Percentiles rank a stretch among this genome's conserved stretches.
These are phyloP conservation scores for Eucalyptus viminalis DNA, from an alignment of 345 rosid genomes.

Conservation along the genomic window DNA sequence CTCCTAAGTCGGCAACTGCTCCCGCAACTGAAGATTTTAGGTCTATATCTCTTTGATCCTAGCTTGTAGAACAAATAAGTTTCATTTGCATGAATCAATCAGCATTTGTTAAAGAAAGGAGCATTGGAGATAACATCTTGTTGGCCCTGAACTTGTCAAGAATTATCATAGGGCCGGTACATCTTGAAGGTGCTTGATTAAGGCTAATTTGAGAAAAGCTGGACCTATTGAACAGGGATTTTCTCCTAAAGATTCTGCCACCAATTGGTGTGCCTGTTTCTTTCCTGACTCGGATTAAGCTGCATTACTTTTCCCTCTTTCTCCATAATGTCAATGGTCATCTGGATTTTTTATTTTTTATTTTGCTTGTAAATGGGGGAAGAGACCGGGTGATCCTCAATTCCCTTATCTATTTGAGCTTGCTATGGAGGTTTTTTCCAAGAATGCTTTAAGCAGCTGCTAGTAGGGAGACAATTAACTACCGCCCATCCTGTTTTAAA, in stretches of 20 bases:
- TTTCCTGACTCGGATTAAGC: not conserved
- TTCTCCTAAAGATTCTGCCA: not conserved
- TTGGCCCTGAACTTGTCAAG: not conserved
- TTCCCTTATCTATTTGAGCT: not conserved
- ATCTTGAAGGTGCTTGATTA: not conserved
- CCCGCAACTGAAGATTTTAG: not conserved
- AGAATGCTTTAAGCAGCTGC: not conserved
- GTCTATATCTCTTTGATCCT: not conserved
- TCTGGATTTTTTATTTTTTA: not conserved
- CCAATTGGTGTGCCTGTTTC: not conserved
- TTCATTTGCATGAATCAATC: not conserved
- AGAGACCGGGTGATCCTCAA: too few relatives aligned
- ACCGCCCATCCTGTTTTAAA: not conserved
- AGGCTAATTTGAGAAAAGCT: not conserved
- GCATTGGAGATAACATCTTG: not conserved
- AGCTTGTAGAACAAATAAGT: not conserved
- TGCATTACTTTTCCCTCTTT: not conserved
- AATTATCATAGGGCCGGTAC: not conserved
- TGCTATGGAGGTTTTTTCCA: not conserved
- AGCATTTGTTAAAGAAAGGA: not conserved
- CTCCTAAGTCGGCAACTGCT: not conserved
- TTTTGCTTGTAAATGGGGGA: not conserved
- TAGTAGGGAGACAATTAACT: not conserved
- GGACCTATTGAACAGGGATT: not conserved
- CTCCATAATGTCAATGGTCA: not conserved